Evolutionary conservation across 2,329 filamentous ascomycete species (phyloP).

Genomic region (Alternaria metachromatica): DNA sequence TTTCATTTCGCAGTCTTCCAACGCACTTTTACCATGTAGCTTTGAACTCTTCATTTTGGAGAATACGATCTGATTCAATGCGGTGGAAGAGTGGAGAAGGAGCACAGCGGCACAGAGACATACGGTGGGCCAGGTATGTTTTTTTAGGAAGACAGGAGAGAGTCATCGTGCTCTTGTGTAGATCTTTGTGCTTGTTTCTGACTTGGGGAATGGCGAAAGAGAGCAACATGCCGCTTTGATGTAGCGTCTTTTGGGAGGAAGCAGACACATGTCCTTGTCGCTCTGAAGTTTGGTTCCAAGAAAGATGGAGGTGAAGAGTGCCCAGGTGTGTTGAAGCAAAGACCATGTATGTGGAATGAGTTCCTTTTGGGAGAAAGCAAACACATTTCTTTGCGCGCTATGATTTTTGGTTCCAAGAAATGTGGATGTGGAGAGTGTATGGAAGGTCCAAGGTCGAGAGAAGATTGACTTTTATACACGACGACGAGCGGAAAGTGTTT

Average conservation of each 20-base stretch:
- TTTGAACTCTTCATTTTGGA: background rate
- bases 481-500: background rate
- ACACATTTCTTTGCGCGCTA: background rate
- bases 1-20: background rate
- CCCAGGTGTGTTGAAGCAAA: background rate
- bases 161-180: background rate
- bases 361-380: background rate
- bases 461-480: background rate
- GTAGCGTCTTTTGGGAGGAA: no score
- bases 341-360: no score
- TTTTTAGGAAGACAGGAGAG: background rate
- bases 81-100: background rate
- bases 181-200: background rate
- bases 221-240: background rate
- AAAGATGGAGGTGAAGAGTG: background rate
- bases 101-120: fast-evolving
- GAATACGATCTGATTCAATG: background rate
- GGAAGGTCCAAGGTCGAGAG: background rate
- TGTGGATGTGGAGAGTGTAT: background rate
- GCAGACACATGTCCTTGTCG: no score
- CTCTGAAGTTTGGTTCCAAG: no score
- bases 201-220: background rate
- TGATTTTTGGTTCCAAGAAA: background rate
- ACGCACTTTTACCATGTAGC: background rate
- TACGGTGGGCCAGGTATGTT: fast-evolving